phyloP scores from a whole-genome alignment of 805 yeast species.

The Kazachstania martiniae region DNA sequence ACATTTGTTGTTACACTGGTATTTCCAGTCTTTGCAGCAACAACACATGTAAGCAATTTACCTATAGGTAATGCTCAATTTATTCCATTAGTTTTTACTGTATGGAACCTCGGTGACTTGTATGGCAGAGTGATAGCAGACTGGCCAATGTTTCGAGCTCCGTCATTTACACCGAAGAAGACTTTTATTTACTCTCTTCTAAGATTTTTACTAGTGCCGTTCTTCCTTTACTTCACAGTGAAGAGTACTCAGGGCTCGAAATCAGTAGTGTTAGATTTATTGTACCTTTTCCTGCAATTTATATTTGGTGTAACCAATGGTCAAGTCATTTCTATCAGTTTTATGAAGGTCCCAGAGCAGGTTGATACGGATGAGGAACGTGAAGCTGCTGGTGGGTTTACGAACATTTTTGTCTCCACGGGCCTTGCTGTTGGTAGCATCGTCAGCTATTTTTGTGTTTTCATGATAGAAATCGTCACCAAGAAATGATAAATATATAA shows the following conservation, averaged over 20 bases:
- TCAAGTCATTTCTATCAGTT: slow-evolving; percentile 66
- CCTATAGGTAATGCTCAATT: slow-evolving; percentile 32
- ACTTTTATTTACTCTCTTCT: slow-evolving; percentile 45
- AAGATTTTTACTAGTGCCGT: slow-evolving; percentile 55
- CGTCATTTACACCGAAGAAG: slow-evolving; percentile 16
- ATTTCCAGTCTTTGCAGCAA: slow-evolving; percentile 86
- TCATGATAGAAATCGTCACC: background rate
- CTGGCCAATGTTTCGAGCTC: slow-evolving; percentile 15
- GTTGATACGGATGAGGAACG: slow-evolving; percentile 55
- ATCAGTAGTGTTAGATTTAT: slow-evolving; percentile 40
- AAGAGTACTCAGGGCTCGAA: slow-evolving; percentile 4
- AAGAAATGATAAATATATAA: no score
- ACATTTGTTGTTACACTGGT: slow-evolving; percentile 61
- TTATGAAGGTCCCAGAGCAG: slow-evolving; percentile 59
- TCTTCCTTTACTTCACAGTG: slow-evolving; percentile 51
- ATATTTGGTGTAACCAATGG: slow-evolving; percentile 84
- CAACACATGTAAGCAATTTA: slow-evolving; percentile 37
- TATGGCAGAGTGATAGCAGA: slow-evolving; percentile 64
- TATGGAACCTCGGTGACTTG: slow-evolving; percentile 89
- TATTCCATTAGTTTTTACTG: slow-evolving; percentile 66
- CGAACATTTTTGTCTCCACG: slow-evolving; percentile 64
- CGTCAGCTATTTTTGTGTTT: slow-evolving; percentile 57
- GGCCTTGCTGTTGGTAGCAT: slow-evolving; percentile 78
- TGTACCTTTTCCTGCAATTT: slow-evolving; percentile 63
- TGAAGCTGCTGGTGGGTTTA: slow-evolving; percentile 92